Evolutionary conservation across 169 alveolate genomes (phyloP).

Genomic region (Cryptosporidium tyzzeri): DNA sequence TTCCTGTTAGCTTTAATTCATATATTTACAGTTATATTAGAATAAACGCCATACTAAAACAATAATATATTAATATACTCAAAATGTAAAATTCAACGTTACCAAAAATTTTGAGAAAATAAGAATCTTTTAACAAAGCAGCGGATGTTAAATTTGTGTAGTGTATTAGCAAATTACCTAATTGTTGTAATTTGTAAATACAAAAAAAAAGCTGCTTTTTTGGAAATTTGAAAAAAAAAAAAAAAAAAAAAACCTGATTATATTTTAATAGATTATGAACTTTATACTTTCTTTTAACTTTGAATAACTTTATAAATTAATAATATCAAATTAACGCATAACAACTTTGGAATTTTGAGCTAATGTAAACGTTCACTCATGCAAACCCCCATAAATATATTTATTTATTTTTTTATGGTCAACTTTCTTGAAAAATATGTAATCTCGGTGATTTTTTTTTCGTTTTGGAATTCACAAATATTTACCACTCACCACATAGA

Average conservation of each 20-base stretch:
- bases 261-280: too few species aligned
- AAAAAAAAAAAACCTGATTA: background rate
- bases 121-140: background rate
- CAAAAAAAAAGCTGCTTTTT: background rate
- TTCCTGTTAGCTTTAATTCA: background rate
- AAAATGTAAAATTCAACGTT: too few species aligned
- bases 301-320: background rate
- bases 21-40: background rate
- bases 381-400: background rate
- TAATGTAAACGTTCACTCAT: background rate
- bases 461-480: background rate
- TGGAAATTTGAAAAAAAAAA: too few species aligned
- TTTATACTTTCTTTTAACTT: background rate
- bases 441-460: background rate
- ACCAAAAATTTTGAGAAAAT: background rate
- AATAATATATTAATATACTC: background rate
- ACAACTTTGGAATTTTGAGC: background rate
- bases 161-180: background rate
- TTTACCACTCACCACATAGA: constrained; percentile 20
- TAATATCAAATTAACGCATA: background rate
- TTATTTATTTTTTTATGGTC: background rate
- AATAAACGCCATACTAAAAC: background rate
- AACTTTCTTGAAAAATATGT: background rate
- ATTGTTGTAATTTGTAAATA: background rate
- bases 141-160: background rate